Evolutionary conservation across 495 filamentous ascomycete species (phyloP).

Genomic region (Thozetella sp.): DNA sequence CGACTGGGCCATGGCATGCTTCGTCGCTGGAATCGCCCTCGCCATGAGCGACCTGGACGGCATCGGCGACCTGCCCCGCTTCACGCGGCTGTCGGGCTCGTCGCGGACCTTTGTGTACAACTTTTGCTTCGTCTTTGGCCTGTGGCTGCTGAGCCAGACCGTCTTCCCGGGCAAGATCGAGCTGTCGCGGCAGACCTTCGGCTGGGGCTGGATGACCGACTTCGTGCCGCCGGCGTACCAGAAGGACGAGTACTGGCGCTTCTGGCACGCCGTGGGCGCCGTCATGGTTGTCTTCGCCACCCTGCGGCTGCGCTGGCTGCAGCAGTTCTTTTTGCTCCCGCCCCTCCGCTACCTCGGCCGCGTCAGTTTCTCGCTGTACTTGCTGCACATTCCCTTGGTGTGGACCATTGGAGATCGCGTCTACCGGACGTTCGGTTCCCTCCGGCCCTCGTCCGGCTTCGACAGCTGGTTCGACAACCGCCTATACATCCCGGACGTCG

Average conservation of each 20-base stretch:
- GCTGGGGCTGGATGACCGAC: background rate
- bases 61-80: background rate
- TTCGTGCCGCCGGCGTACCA: background rate
- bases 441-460: background rate
- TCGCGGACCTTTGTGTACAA: background rate
- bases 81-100: background rate
- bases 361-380: slow-evolving; percentile 3
- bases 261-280: background rate
- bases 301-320: slow-evolving; percentile 6
- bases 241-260: slow-evolving; percentile 2
- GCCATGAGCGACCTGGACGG: background rate
- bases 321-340: background rate
- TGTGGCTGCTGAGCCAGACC: background rate
- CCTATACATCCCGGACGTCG: background rate
- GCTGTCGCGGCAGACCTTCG: background rate
- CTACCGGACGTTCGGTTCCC: background rate
- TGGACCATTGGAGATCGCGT: background rate
- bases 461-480: background rate
- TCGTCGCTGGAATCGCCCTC: slow-evolving; percentile 31
- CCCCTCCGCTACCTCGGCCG: background rate
- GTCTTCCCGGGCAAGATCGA: background rate
- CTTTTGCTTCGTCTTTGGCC: background rate
- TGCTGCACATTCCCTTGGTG: slow-evolving; percentile 4
- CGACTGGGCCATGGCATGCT: slow-evolving; percentile 38
- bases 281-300: background rate